Conservation (phyloP, 257 asterid genomes). For the Primulina huaijiensis region DNA sequence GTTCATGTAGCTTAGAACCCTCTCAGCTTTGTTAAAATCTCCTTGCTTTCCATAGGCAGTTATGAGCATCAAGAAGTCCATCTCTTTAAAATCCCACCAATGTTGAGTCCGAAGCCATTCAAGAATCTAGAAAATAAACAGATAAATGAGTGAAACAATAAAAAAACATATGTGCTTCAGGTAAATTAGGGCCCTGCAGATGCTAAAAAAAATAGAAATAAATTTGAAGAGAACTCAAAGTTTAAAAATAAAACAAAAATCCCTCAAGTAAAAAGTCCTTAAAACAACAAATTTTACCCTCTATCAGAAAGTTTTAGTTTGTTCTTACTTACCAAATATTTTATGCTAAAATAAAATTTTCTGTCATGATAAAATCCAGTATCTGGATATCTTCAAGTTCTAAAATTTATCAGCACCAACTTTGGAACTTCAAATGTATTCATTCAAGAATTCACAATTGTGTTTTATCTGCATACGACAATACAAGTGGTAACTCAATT, state of each 20-base stretch:
- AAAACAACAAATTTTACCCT: background rate
- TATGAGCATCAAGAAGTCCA: constrained; percentile 91
- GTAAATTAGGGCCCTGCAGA: background rate
- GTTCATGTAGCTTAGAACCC: constrained; percentile 69
- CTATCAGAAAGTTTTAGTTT: background rate
- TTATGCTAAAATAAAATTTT: background rate
- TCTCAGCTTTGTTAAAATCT: constrained; percentile 81
- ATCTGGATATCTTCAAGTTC: too few relatives aligned
- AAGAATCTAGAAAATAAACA: constrained; percentile 50
- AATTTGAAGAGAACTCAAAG: background rate
- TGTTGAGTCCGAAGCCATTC: constrained; percentile 93
- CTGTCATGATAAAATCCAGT: background rate
- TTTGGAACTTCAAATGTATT: background rate
- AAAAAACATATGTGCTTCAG: background rate
- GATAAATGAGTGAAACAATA: constrained; percentile 12
- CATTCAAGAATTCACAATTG: background rate
- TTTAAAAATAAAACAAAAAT: too few relatives aligned
- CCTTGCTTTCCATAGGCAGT: constrained; percentile 94
- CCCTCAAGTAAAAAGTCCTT: background rate
- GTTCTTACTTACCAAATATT: background rate
- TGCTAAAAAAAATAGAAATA: constrained; percentile 6
- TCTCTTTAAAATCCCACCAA: constrained; percentile 98
- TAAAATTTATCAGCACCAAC: too few relatives aligned
- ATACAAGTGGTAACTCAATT: background rate
- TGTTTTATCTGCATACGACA: background rate